Evolutionary conservation across 192 early-diverging fungal genomes (phyloP).

Genomic region (Backusella liffmaniae): DNA sequence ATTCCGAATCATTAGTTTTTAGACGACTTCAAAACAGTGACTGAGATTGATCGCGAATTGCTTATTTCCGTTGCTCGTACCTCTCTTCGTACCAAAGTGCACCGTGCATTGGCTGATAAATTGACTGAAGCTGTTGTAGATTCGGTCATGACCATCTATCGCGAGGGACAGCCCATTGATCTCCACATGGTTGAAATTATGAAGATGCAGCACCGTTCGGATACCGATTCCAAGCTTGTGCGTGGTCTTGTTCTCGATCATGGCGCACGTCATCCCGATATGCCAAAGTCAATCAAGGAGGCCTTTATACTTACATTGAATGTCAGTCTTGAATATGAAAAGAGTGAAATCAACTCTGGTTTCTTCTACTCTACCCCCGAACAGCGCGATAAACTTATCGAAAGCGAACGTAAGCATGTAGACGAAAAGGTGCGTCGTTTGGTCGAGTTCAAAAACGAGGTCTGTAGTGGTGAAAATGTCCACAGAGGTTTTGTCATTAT

Average conservation of each 20-base stretch:
- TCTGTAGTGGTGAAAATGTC: slow-evolving; percentile 79
- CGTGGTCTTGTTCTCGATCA: slow-evolving; percentile 98
- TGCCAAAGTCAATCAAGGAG: slow-evolving; percentile 93
- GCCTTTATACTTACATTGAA: slow-evolving; percentile 95
- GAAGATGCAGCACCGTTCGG: slow-evolving; percentile 99
- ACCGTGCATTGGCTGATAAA: slow-evolving; percentile 81
- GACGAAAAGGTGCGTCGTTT: slow-evolving; percentile 94
- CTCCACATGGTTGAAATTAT: slow-evolving; percentile 99
- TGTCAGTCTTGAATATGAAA: slow-evolving; percentile 98
- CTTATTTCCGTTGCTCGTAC: slow-evolving; percentile 91
- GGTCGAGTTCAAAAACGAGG: slow-evolving; percentile 93
- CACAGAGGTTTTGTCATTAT: slow-evolving; percentile 92
- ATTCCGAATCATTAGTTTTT: slow-evolving; percentile 62
- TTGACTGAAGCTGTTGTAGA: slow-evolving; percentile 97
- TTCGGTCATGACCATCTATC: slow-evolving; percentile 85
- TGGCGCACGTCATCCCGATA: slow-evolving; percentile 98
- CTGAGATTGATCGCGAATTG: slow-evolving; percentile 82
- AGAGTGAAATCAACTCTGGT: slow-evolving; percentile 98
- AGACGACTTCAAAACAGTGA: slow-evolving; percentile 77
- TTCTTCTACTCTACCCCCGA: slow-evolving; percentile 99
- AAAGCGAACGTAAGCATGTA: slow-evolving; percentile 94
- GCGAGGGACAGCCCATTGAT: slow-evolving; percentile 86
- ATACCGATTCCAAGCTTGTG: slow-evolving; percentile 90
- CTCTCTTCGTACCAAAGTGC: slow-evolving; percentile 94
- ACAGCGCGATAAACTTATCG: slow-evolving; percentile 97